phyloP scores from a whole-genome alignment of 2,329 filamentous ascomycete species.

The Teratosphaeriaceae sp. region DNA sequence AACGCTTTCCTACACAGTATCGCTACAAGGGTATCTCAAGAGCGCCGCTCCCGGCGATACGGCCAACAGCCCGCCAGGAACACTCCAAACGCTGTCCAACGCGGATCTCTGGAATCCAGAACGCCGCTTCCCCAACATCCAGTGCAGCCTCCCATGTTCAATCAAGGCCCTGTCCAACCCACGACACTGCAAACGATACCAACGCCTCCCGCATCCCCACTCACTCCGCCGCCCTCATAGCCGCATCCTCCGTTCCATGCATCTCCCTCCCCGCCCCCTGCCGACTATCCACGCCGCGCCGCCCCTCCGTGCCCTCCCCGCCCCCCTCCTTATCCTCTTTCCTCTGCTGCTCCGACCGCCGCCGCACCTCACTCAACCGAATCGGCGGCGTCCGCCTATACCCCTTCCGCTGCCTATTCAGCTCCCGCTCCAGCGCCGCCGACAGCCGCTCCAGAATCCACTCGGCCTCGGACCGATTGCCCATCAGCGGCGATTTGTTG shows the following conservation, averaged over 20 bases:
- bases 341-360: conserved; percentile 1
- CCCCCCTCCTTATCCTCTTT: conserved; percentile 5
- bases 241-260: conserved; percentile 6
- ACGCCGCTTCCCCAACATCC: too few relatives aligned
- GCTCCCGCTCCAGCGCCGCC: conserved; percentile 48
- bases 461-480: conserved; percentile 59
- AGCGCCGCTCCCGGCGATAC: too few relatives aligned
- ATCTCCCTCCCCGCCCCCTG: conserved; percentile 2
- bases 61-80: too few relatives aligned
- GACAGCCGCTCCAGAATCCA: conserved; percentile 65
- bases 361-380: conserved; percentile 19
- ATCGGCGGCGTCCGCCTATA: conserved; percentile 24
- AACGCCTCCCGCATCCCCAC: too few relatives aligned
- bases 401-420: conserved; percentile 30
- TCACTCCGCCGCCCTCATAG: conserved; percentile 4
- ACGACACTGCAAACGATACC: too few relatives aligned
- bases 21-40: too few relatives aligned
- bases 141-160: too few relatives aligned
- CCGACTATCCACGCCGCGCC: conserved; percentile 3
- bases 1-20: too few relatives aligned
- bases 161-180: too few relatives aligned
- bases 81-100: too few relatives aligned
- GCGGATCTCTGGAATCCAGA: too few relatives aligned
- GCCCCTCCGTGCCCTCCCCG: not conserved
- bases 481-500: conserved; percentile 61